Conservation (phyloP, 1,139 yeast genomes). For the Candida sp. region DNA sequence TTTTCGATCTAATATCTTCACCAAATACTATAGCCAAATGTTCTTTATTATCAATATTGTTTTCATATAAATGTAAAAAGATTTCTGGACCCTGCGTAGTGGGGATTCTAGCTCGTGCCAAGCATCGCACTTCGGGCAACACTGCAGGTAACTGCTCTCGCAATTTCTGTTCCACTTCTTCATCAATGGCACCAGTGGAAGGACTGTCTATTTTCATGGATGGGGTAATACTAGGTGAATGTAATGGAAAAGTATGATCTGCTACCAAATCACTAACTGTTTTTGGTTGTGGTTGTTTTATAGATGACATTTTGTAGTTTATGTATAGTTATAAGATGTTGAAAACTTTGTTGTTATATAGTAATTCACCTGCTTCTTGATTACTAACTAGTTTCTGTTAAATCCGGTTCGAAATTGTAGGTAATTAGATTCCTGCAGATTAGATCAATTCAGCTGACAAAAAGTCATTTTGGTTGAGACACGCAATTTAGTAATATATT, state of each 20-base stretch:
- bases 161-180: neutral
- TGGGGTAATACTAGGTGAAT: conserved; percentile 2
- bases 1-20: conserved; percentile 76
- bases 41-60: conserved; percentile 85
- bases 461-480: no score
- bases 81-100: conserved; percentile 94
- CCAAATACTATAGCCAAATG: conserved; percentile 98
- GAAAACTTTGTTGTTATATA: no score
- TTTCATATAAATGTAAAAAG: conserved; percentile 83
- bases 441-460: no score
- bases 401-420: neutral
- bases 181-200: neutral
- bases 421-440: neutral
- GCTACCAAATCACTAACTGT: conserved; percentile 1
- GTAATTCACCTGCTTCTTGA: no score
- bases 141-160: conserved; percentile 22
- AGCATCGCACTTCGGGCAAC: conserved; percentile 75
- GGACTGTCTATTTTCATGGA: neutral
- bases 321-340: no score
- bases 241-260: conserved; percentile 1
- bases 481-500: no score
- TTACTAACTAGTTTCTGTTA: no score
- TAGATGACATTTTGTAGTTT: conserved; percentile 4
- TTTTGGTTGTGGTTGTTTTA: conserved; percentile 8
- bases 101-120: conserved; percentile 91